Evolutionary conservation across 345 rosid genomes (phyloP), one percentile per base, ranked within the genome.

Genomic region (Corchorus olitorius): DNA sequence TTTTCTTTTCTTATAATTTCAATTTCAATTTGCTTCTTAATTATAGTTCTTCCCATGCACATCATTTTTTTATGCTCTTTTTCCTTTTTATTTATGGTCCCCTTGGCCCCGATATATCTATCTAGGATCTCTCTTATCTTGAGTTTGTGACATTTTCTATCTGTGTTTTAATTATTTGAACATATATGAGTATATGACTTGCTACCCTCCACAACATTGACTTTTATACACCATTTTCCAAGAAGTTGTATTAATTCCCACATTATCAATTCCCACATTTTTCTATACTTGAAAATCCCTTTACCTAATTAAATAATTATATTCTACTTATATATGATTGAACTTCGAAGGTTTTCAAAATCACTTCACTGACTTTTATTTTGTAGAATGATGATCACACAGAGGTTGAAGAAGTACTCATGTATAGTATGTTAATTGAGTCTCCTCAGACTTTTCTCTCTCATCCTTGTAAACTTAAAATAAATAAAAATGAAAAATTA

Each of bases 121-220:
- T 39, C 27, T 27, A 27, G 27, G 27, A 27, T 27, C 50, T 50
- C 58, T 69, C 15, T 15, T 69, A 69, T 69, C 22, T 1, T 60
- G 43, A 73, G 20, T 52, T 73, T 59, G 12, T 61, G 54, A 27
- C 69, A 33, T 49, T 48, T 74, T 59, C 22, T 27, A 60, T 73
- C 5, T 73, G 58, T 20, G 60, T 43, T 55, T 27, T 14, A 8
- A 15, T 39, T 39, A 39, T 39, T 39, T 27, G 27, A 6, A 4
- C 43, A 6, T 39, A 6, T 39, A 39, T 39, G 43, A 27, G 27
- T 39, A 39, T 48, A 13, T 34, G 76, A 74, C 68, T 61, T 17
- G 15, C 56, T 3, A 61, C 39, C 67, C 33, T 8, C 59, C 48
- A 14, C 76, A 15, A 15, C 33, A n/a, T 55, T 72, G 62, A 34